Conservation (phyloP, 768 basidiomycete species). For the Sarcomyxa edulis region DNA sequence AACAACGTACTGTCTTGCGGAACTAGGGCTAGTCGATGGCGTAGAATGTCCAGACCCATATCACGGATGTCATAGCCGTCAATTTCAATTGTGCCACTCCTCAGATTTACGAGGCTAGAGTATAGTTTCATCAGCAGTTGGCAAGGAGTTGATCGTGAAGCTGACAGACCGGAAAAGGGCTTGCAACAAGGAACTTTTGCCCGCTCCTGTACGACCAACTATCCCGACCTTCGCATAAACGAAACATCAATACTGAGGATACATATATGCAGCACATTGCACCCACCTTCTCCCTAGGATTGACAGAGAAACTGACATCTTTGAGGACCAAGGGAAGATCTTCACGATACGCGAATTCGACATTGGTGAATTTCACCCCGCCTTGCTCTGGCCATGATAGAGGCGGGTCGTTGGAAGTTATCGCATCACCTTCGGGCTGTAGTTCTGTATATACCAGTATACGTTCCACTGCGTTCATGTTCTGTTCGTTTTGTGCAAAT, state of each 20-base stretch:
- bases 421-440: constrained; percentile 43
- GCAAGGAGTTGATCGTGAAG: background rate
- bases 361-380: constrained; percentile 47
- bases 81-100: constrained; percentile 50
- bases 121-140: background rate
- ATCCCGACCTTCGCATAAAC: constrained; percentile 31
- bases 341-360: constrained; percentile 53
- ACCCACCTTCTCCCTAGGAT: constrained; percentile 60
- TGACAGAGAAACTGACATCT: constrained; percentile 48
- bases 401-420: constrained; percentile 39
- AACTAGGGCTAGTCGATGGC: constrained; percentile 55
- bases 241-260: background rate
- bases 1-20: constrained; percentile 64
- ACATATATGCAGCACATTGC: constrained; percentile 1
- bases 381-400: constrained; percentile 48
- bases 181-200: constrained; percentile 54
- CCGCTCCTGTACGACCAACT: constrained; percentile 45
- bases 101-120: constrained; percentile 53
- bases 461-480: constrained; percentile 71
- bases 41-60: constrained; percentile 51
- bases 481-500: constrained; percentile 60
- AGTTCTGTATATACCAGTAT: constrained; percentile 66
- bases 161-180: constrained; percentile 44
- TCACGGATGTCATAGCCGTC: constrained; percentile 48
- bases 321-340: constrained; percentile 64